phyloP scores from a whole-genome alignment of 257 asterid genomes.

The Penstemon davidsonii region DNA sequence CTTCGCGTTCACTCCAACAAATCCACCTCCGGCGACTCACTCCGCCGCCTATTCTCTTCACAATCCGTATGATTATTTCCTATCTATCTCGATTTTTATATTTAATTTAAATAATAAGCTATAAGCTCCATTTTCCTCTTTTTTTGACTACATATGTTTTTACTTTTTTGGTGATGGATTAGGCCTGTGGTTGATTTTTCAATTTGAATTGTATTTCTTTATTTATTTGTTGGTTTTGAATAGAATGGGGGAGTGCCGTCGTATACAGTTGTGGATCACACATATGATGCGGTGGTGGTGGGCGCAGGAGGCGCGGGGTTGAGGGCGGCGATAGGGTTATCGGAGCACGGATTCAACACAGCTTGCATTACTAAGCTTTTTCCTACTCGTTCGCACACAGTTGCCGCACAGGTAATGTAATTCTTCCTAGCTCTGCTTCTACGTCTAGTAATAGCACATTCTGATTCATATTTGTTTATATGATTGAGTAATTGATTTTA shows the following conservation, averaged over 20 bases:
- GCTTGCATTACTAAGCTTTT: conserved; percentile 98
- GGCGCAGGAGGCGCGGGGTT: conserved; percentile 99
- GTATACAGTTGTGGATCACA: conserved; percentile 94
- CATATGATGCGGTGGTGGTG: conserved; percentile 96
- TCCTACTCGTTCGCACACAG: conserved; percentile 98
- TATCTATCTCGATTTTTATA: not conserved
- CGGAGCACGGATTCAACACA: conserved; percentile 98
- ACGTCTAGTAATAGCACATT: not conserved
- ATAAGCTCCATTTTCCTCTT: not conserved
- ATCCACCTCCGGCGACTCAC: conserved; percentile 55
- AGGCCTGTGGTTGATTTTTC: not conserved
- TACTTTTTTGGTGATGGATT: not conserved
- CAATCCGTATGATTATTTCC: conserved; percentile 43
- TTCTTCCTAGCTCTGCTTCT: conserved; percentile 17
- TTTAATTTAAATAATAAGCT: conserved; percentile 2
- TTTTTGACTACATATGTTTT: too few species aligned
- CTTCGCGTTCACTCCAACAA: conserved; percentile 58
- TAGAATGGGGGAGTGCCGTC: conserved; percentile 71
- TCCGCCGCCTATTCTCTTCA: conserved; percentile 67
- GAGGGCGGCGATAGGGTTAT: conserved; percentile 95
- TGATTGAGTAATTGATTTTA: not conserved
- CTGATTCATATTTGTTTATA: not conserved
- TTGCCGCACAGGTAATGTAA: conserved; percentile 86
- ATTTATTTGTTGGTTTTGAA: conserved; percentile 4
- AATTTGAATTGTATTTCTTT: conserved; percentile 1